These are phyloP conservation scores for Colletotrichum spinosum DNA, from an alignment of 2,329 filamentous ascomycete genomes.

Conservation along the genomic window DNA sequence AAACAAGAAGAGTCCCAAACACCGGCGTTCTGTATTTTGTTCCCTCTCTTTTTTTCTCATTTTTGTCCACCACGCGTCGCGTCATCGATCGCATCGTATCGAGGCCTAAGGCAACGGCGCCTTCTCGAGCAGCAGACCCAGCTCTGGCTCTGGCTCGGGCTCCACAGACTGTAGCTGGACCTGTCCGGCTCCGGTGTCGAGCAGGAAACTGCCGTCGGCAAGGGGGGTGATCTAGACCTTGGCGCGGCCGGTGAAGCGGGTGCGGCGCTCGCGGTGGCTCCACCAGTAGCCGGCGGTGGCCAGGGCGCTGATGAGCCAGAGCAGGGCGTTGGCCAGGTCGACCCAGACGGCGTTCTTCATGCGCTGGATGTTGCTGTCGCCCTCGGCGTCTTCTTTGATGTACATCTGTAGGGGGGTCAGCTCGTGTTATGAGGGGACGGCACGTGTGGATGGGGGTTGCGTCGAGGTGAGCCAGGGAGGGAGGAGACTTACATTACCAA, in stretches of 20 bases:
- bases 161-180: no score
- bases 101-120: no score
- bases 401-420: constrained; percentile 64
- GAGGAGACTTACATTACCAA: constrained; percentile 68
- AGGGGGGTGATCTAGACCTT: constrained; percentile 52
- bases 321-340: constrained; percentile 77
- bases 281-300: constrained; percentile 70
- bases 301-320: constrained; percentile 78
- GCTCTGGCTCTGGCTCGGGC: no score
- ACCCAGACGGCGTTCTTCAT: constrained; percentile 94
- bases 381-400: constrained; percentile 75
- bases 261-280: constrained; percentile 62
- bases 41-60: no score
- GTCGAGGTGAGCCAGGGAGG: not conserved
- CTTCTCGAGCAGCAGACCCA: no score
- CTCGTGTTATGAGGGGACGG: no score
- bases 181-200: no score
- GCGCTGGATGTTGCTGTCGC: constrained; percentile 71
- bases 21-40: not conserved
- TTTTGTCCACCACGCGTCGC: no score
- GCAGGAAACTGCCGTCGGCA: no score
- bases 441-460: not conserved
- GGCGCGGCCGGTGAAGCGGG: constrained; percentile 70
- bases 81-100: no score
- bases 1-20: not conserved